Base-by-base conservation (phyloP, 805 yeast genomes). In the Saturnispora galanensis region DNA sequence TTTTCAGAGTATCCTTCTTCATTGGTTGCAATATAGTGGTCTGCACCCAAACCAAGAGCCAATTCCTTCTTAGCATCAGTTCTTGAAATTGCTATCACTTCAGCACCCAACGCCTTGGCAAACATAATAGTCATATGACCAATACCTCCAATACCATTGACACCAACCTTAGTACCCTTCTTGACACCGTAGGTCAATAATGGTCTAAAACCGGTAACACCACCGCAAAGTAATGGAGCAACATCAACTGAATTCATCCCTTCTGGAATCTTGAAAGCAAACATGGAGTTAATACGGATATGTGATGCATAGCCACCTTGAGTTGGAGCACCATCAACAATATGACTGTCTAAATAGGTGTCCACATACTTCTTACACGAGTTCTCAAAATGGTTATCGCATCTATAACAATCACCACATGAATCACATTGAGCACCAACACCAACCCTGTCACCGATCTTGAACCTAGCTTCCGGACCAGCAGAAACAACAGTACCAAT, bases 201-300 rank as follows among this genome's bases (percentile, higher is more conserved):
- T 18, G 81, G 81, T 21, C 75, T 70, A 53, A 63, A 75, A 13
- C 69, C 74, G 8, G 79, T 75, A 47, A 74, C 62, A 38, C 79
- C 81, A 46, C 76, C 81, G 60, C 80, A 75, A 55, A 75, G 56
- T 60, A 75, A 58, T 18, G 81, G 79, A n/a, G 79, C 79, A 38
- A 68, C 77, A 35, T 56, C 58, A 31, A 56, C 60, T 7, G 71
- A 57, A n/a, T 57, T 62, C 48, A 75, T 52, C 12, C 43, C 56
- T 6, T 72, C 76, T 4, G 79, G 79, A 45, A 75, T 69, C 10
- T 67, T 65, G 57, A 73, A 72, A 10, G 66, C 70, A 56, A 68
- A 73, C 41, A 65, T 62, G 47, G 68, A 66, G 51, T 70, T 61
- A 33, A 64, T 71, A 47, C 72, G 62, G 41, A 67, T 54, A 54